Evolutionary conservation across 345 rosid species (phyloP), one percentile per base, ranked within the genome.

Genomic region (Salix dunnii): DNA sequence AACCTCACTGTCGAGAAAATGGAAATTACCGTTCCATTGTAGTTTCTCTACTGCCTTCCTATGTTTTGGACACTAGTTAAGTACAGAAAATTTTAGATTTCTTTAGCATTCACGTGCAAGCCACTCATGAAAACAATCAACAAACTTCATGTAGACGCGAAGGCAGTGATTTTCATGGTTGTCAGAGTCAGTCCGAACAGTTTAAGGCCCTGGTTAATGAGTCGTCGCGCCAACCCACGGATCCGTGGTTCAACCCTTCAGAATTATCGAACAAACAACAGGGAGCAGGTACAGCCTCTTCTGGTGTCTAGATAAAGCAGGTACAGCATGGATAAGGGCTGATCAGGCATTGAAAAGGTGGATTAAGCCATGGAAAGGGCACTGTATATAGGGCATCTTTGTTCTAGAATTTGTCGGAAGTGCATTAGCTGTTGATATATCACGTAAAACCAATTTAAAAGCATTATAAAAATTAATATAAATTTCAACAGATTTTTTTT

Each of bases 311-410:
- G 63, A 58, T 67, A 20, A 10, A 33, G 35, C 35, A 33, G 35
- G 35, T 33, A 4, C 35, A 33, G 68, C 79, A 74, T 75, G 79
- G 72, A 68, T 62, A 73, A 64, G 76, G 55, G 28, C 64, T 28
- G 71, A 64, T 8, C 5, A 23, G 27, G 63, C 63, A 23, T 10
- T 58, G 63, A n/a, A 23, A 58, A 58, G 23, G 63, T 58, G 16
- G 28, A 58, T n/a, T 23, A 10, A 23, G 63, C 28, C 63, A 10
- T 9, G 63, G 63, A 10, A 58, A n/a, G 28, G 63, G 63, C 63
- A 70, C 2, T 38, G 27, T 25, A 51, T 55, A 51, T n/a, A 46
- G 33, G 43, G 1, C 9, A n/a, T 23, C 28, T 58, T 10, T 10
- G 6, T 6, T 33, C 6, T 5, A 5, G 36, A 0, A 0, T 33